Evolutionary conservation across 2,329 filamentous ascomycete genomes (phyloP).

Genomic region (Amphichorda felina): DNA sequence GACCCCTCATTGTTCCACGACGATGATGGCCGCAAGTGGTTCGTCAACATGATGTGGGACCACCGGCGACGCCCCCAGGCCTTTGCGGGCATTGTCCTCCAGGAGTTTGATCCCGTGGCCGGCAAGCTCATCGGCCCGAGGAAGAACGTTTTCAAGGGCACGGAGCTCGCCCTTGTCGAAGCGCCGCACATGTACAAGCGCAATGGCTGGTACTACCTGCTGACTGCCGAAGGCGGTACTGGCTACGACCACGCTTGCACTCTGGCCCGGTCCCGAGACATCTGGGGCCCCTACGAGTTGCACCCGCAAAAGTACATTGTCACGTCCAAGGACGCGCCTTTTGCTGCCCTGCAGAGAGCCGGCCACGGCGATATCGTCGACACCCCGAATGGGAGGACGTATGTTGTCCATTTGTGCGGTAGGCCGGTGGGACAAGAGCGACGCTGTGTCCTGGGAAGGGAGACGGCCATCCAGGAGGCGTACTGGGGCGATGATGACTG

Average conservation of each 20-base stretch:
- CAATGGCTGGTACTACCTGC: conserved; percentile 46
- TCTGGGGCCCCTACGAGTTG: conserved; percentile 51
- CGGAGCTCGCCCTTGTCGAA: conserved; percentile 41
- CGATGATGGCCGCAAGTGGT: conserved; percentile 41
- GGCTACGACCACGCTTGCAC: conserved; percentile 50
- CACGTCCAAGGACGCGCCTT: conserved; percentile 36
- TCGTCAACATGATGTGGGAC: conserved; percentile 45
- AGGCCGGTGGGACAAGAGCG: conserved; percentile 38
- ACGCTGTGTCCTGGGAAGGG: conserved; percentile 40
- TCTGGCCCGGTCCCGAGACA: conserved; percentile 35
- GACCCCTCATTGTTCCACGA: conserved; percentile 51
- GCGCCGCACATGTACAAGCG: conserved; percentile 48
- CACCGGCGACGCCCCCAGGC: conserved; percentile 33
- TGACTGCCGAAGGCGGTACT: conserved; percentile 49
- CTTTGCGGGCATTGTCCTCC: conserved; percentile 46
- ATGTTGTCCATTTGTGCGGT: conserved; percentile 40
- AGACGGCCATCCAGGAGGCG: conserved; percentile 46
- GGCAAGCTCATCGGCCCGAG: conserved; percentile 40
- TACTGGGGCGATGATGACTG: conserved; percentile 48
- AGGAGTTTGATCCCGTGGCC: conserved; percentile 39
- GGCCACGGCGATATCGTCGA: conserved; percentile 44
- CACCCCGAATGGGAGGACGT: conserved; percentile 37
- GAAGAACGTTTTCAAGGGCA: conserved; percentile 44
- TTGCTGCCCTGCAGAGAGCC: conserved; percentile 36
- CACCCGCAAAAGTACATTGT: conserved; percentile 47